These are phyloP conservation scores for Pichia paraexigua DNA, from an alignment of 805 yeast species.

Conservation along the genomic window DNA sequence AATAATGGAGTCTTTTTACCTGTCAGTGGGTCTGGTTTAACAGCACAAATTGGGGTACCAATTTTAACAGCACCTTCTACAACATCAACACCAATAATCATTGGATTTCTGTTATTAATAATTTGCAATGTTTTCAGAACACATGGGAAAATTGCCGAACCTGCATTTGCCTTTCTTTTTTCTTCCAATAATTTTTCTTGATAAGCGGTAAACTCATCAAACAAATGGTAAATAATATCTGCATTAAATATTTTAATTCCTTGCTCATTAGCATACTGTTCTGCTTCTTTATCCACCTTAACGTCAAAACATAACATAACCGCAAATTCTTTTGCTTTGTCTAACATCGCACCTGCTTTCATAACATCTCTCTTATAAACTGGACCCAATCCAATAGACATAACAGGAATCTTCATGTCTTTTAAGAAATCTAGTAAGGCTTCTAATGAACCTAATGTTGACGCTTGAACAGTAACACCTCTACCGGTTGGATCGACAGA, in stretches of 20 bases:
- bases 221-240: conserved; percentile 92
- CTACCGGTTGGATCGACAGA: conserved; percentile 91
- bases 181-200: conserved; percentile 82
- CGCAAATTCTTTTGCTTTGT: conserved; percentile 90
- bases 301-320: conserved; percentile 99
- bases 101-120: conserved; percentile 97
- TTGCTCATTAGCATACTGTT: conserved; percentile 93
- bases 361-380: conserved; percentile 97
- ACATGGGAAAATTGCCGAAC: conserved; percentile 90
- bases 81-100: conserved; percentile 98
- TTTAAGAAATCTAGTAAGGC: conserved; percentile 94
- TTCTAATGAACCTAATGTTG: conserved; percentile 96
- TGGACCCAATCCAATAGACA: conserved; percentile 98
- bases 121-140: conserved; percentile 91
- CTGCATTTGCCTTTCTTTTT: conserved; percentile 82
- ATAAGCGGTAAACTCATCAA: conserved; percentile 89
- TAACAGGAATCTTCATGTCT: conserved; percentile 98
- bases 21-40: conserved; percentile 79
- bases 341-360: conserved; percentile 96
- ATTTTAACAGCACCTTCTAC: conserved; percentile 79
- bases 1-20: conserved; percentile 62
- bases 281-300: conserved; percentile 94
- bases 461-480: conserved; percentile 98
- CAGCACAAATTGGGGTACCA: conserved; percentile 96
- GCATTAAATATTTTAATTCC: conserved; percentile 90